Percentiles rank a stretch among this genome's conserved stretches.
Conservation (phyloP, 83 land plant species). For the Thuja plicata region DNA sequence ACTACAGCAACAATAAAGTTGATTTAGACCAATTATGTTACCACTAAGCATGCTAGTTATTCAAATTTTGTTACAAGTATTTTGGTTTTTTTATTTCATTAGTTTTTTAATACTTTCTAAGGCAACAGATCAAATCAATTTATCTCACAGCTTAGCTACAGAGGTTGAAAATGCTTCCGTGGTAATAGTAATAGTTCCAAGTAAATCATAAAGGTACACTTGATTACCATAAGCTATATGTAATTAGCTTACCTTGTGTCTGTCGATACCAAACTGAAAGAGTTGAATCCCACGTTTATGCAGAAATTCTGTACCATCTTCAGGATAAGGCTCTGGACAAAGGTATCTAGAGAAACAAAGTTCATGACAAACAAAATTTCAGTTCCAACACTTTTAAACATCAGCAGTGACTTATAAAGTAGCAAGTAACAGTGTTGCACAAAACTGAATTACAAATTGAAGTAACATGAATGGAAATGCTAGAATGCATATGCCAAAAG, state of each 20-base stretch:
- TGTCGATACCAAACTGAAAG: constrained; percentile 81
- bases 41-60: not conserved
- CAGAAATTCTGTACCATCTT: constrained; percentile 49
- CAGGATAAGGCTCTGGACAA: constrained; percentile 92
- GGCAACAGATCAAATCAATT: not conserved
- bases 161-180: too few relatives aligned
- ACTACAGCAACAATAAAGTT: too few relatives aligned
- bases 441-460: not conserved
- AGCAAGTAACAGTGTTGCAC: not conserved
- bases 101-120: too few relatives aligned
- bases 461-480: not conserved
- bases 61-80: not conserved
- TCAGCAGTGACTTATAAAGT: not conserved
- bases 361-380: not conserved
- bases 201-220: not conserved
- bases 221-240: not conserved
- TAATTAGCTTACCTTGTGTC: constrained; percentile 58
- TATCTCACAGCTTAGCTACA: not conserved
- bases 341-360: constrained; percentile 52
- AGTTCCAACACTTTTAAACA: not conserved
- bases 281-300: too few relatives aligned
- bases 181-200: not conserved
- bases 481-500: not conserved
- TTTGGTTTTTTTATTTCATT: not conserved
- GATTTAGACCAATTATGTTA: not conserved